Base-by-base conservation (phyloP, 805 yeast species). In the Candida mattraensis region DNA sequence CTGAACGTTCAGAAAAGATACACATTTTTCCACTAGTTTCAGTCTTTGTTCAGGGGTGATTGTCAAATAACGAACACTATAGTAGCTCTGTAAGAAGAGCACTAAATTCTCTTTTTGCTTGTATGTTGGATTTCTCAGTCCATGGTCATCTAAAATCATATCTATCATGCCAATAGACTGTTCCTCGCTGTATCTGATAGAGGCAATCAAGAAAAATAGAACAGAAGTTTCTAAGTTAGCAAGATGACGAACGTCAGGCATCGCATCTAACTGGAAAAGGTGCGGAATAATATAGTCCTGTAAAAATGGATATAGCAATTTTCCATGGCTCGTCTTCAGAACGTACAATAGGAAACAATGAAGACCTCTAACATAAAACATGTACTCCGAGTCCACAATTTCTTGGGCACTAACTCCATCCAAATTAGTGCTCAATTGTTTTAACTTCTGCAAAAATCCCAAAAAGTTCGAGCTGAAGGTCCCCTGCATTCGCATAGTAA, bases 231-330 rank as follows among this genome's bases (percentile, higher is more conserved):
- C 69, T 8, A 84, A 59, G 20, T 71, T 72, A 0, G 82, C 81
- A 38, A 84, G 59, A 46, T 83, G 86, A 47, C 94, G 84, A 10
- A 86, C 86, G 43, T 91, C 97, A 41, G 86, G 79, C 67, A 84
- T 72, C 28, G 70, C 72, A 33, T 79, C 75, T 30, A 87, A 61
- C 12, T 72, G 66, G 51, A 86, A 65, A 38, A 87, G 63, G 43
- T 85, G 80, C 18, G 96, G 95, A 1, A 87, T 59, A 18, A 88
- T 69, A 34, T 74, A 64, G 3, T 64, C 58, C 7, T 66, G 55
- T 24, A 83, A 60, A 36, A 74, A 71, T 3, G 77, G 77, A 28
- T 76, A 70, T 25, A 83, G 56, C 7, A 77, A 62, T 0, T 68
- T 54, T 1, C 82, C 76, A 27, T 71, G 68, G 1, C 83, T 71